Conservation (phyloP, 1,139 yeast species). For the Kodamaea ohmeri region DNA sequence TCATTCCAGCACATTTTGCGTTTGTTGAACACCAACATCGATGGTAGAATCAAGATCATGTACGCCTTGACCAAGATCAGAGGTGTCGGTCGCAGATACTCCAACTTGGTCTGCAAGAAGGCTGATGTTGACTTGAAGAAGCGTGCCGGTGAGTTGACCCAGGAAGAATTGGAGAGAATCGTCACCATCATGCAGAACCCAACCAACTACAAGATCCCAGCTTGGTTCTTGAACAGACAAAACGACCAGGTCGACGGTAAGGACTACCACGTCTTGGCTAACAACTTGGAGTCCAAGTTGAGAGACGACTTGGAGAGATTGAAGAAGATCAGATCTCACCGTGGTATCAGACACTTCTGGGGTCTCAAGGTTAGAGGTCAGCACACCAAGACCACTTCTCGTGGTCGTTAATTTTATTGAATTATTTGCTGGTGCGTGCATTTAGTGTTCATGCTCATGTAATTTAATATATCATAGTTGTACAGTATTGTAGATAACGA, state of each 20-base stretch:
- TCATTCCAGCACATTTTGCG: conserved; percentile 99
- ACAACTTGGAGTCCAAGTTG: conserved; percentile 98
- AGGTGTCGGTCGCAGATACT: conserved; percentile 99
- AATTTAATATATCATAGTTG: conserved; percentile 19
- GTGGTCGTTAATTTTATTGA: conserved; percentile 56
- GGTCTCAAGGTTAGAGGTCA: conserved; percentile 97
- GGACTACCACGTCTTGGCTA: conserved; percentile 98
- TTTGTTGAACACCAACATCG: conserved; percentile 99
- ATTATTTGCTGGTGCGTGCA: conserved; percentile 15
- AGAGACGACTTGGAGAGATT: conserved; percentile 99
- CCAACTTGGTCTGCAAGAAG: conserved; percentile 99
- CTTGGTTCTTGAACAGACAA: conserved; percentile 99
- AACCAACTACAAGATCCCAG: conserved; percentile 97
- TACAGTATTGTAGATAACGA: conserved; percentile 31
- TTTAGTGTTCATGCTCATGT: conserved; percentile 16
- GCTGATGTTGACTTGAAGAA: conserved; percentile 98
- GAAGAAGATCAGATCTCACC: conserved; percentile 99
- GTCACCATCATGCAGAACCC: conserved; percentile 99
- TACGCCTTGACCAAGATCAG: conserved; percentile 99
- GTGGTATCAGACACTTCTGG: conserved; percentile 99
- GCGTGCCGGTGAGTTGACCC: conserved; percentile 99
- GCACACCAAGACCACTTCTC: conserved; percentile 99
- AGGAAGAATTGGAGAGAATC: conserved; percentile 99
- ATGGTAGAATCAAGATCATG: conserved; percentile 99
- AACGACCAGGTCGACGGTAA: conserved; percentile 98